Evolutionary conservation across 139 green algal genomes (phyloP).

Genomic region (Auxenochlorella pyrenoidosa): DNA sequence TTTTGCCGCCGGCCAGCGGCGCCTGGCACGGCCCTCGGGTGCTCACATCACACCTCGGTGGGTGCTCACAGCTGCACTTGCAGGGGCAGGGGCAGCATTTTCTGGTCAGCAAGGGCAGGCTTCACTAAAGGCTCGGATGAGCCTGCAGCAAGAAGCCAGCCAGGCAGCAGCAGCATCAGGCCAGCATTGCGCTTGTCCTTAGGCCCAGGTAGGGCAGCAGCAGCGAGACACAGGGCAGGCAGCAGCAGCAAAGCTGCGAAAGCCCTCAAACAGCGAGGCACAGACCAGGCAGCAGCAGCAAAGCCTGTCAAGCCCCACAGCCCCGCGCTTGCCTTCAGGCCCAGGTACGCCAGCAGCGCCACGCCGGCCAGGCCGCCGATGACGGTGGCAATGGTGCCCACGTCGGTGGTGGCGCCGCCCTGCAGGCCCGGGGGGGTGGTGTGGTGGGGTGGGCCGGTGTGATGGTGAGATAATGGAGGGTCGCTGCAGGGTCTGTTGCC

Average conservation of each 20-base stretch:
- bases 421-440: neutral
- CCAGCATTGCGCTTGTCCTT: conserved; percentile 26
- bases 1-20: too few species aligned
- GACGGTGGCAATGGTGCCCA: conserved; percentile 82
- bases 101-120: too few species aligned
- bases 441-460: neutral
- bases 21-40: too few species aligned
- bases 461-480: too few species aligned
- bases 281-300: neutral
- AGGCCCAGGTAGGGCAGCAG: conserved; percentile 60
- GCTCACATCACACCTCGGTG: too few species aligned
- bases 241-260: neutral
- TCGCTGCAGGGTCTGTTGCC: too few species aligned
- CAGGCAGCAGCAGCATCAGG: too few species aligned
- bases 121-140: too few species aligned
- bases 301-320: neutral
- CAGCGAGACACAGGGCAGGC: neutral
- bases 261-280: neutral
- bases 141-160: too few species aligned
- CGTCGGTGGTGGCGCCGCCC: conserved; percentile 63
- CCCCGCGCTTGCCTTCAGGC: conserved; percentile 41
- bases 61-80: too few species aligned
- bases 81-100: too few species aligned
- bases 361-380: conserved; percentile 69
- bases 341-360: conserved; percentile 67